Evolutionary conservation across 768 basidiomycete genomes (phyloP), one percentile per base, ranked within the genome.

Genomic region (Phaffia tasmanica): DNA sequence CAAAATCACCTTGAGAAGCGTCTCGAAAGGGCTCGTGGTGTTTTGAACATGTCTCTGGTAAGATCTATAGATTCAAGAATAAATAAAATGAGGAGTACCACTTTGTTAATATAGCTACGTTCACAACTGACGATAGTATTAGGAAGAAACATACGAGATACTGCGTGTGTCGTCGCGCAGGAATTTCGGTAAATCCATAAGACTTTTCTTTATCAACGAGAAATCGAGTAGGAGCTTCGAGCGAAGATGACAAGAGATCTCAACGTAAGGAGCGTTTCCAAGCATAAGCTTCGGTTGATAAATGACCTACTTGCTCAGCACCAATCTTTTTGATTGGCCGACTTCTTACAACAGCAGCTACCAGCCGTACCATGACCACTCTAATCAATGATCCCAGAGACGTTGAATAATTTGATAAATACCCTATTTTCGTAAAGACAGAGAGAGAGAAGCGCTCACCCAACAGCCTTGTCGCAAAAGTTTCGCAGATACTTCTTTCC

Each of bases 401-500:
- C 23, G 21, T 46, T 21, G 48, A 11, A 35, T 42, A 27, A n/a
- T 11, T 47, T 49, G 23, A 14, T 5, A 49, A 11, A 16, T 54
- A 4, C 61, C 23, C 6, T 32, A 2, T 18, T 61, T 5, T 23
- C 19, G 59, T 25, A 35, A 23, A 30, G 16, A 42, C 23, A 32
- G 18, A 16, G 4, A 42, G 49, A 6, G 5, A 47, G 21, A 7
- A 0, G 3, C 1, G 72, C 79, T 68, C 63, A 95, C 93, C 87
- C 89, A 65, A 87, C 86, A 11, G 87, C 86, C 75, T 95, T 97
- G 74, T 99, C 95, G 61, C 92, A 84, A 75, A 93, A 84, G 77
- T 93, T 99, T 63, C 90, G 81, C 53, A 90, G 74, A 76, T 93
- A 98, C 74, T 90, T 95, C 82, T 95, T 95, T 72, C 91, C 88